A percentile compares a stretch with the other conserved stretches of the same genome.
phyloP scores from a whole-genome alignment of 108 stramenopile species.

The Conticribra guillardii region DNA sequence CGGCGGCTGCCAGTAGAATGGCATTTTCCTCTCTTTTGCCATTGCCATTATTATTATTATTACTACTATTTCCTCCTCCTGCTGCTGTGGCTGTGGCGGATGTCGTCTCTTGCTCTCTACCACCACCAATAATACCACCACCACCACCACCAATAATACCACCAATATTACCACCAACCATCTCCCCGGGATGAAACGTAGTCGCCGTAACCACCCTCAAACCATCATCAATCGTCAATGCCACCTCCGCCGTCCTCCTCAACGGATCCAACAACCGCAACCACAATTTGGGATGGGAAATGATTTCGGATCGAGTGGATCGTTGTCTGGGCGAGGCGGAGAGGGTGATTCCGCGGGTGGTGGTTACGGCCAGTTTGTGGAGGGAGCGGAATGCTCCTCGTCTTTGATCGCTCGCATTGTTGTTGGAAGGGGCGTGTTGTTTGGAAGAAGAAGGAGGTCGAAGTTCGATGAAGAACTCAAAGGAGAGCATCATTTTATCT shows the following conservation, averaged over 20 bases:
- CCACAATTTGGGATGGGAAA: constrained; percentile 68
- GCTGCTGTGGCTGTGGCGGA: background rate
- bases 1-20: constrained; percentile 38
- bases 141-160: too few species aligned
- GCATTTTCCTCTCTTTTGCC: constrained; percentile 36
- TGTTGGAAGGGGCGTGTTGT: constrained; percentile 3
- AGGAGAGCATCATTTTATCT: constrained; percentile 59
- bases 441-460: background rate
- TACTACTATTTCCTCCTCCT: too few species aligned
- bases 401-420: too few species aligned
- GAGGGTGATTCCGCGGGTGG: constrained; percentile 64
- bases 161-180: background rate
- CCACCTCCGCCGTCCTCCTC: constrained; percentile 63
- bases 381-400: constrained; percentile 55
- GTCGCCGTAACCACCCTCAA: constrained; percentile 53
- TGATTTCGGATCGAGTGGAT: constrained; percentile 63
- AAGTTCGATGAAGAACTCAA: constrained; percentile 66
- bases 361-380: constrained; percentile 69
- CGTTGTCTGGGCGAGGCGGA: constrained; percentile 39
- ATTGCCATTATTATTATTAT: too few species aligned
- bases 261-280: constrained; percentile 75
- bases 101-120: too few species aligned
- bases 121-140: too few species aligned
- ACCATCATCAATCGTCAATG: constrained; percentile 64
- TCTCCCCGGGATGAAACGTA: constrained; percentile 59